phyloP scores from a whole-genome alignment of 441 rosid species.

The Gossypium trilobum region DNA sequence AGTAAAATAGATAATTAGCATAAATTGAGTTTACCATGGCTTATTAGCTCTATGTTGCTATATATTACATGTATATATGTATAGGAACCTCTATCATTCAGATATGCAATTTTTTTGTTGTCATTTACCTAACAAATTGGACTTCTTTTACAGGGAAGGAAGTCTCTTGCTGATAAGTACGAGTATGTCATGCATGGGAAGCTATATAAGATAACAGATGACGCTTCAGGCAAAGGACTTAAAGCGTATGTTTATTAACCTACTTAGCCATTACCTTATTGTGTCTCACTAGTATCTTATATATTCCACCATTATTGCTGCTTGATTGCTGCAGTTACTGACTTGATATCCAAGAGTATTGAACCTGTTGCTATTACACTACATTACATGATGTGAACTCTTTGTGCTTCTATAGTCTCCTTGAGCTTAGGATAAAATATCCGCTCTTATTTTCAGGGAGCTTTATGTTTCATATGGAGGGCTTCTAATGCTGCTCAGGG shows the following conservation, averaged over 20 bases:
- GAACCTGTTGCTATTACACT: background rate
- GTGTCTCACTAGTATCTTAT: background rate
- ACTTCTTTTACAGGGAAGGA: constrained; percentile 45
- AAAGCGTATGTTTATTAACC: constrained; percentile 48
- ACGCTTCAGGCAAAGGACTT: constrained; percentile 44
- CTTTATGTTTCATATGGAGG: constrained; percentile 75
- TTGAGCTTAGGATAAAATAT: background rate
- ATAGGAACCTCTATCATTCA: background rate
- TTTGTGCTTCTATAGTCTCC: background rate
- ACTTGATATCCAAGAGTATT: background rate
- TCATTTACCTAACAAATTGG: background rate
- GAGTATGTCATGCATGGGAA: constrained; percentile 92
- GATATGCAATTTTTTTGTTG: background rate
- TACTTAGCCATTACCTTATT: background rate
- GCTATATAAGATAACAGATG: constrained; percentile 73
- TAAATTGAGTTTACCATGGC: background rate
- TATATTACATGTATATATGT: background rate
- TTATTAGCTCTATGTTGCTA: background rate
- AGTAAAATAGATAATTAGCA: background rate
- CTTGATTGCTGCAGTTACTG: background rate
- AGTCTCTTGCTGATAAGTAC: constrained; percentile 76
- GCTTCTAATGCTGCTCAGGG: constrained; percentile 80
- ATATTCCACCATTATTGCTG: background rate
- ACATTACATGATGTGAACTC: background rate
- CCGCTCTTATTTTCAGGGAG: constrained; percentile 48